phyloP scores from a whole-genome alignment of 2,329 filamentous ascomycete species.

The Kalmusia sp. region DNA sequence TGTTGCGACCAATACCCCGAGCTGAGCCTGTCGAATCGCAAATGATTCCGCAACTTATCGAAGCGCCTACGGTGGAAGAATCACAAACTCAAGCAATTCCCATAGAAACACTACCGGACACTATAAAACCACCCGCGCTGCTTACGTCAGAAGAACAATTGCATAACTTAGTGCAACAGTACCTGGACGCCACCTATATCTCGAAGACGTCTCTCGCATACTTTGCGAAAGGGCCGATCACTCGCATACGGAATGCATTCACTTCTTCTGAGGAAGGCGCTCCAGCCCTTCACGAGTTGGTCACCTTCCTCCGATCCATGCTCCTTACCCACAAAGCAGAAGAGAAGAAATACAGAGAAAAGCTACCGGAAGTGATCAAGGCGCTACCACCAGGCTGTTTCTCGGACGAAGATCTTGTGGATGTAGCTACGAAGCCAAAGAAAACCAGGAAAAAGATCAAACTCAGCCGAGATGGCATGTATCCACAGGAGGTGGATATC shows the following conservation, averaged over 20 bases:
- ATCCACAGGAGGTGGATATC: constrained; percentile 69
- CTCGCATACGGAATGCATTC: constrained; percentile 75
- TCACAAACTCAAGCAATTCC: neutral
- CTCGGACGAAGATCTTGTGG: constrained; percentile 51
- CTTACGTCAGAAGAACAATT: constrained; percentile 51
- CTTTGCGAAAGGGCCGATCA: constrained; percentile 82
- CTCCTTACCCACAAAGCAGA: constrained; percentile 71
- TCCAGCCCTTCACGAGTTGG: constrained; percentile 67
- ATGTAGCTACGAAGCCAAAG: constrained; percentile 44
- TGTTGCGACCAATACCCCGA: constrained; percentile 33
- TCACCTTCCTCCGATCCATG: constrained; percentile 72
- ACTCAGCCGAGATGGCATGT: constrained; percentile 71
- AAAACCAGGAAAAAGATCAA: constrained; percentile 57
- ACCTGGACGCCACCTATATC: constrained; percentile 56
- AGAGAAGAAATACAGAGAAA: constrained; percentile 82
- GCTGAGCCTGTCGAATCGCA: constrained; percentile 13
- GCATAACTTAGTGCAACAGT: constrained; percentile 56
- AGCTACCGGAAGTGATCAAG: constrained; percentile 69
- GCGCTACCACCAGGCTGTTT: constrained; percentile 56
- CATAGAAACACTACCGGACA: constrained; percentile 11
- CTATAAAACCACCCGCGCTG: constrained; percentile 17
- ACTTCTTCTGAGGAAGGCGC: constrained; percentile 67
- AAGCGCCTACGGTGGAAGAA: neutral
- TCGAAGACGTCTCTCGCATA: constrained; percentile 78
- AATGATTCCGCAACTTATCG: constrained; percentile 1